These are phyloP conservation scores for Aphanoascus verrucosus DNA, from an alignment of 2,329 filamentous ascomycete genomes.

Conservation along the genomic window DNA sequence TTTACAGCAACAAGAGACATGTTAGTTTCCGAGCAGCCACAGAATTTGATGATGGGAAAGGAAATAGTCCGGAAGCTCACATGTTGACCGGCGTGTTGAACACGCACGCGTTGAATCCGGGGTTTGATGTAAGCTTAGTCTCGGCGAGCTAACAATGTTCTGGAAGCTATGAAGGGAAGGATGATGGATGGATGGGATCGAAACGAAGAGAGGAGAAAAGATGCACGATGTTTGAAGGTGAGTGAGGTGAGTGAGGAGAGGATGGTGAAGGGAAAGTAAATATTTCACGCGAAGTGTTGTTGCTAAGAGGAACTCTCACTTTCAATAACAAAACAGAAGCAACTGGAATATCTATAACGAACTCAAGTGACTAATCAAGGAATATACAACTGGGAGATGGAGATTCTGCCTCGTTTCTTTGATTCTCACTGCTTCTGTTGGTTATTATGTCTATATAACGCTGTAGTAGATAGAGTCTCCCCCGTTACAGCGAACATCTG, in stretches of 20 bases:
- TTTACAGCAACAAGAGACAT: conserved; percentile 27
- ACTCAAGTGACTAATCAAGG: background rate
- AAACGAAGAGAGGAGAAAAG: background rate
- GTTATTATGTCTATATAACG: background rate
- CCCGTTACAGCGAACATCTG: too few relatives aligned
- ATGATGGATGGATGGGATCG: background rate
- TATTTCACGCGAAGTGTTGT: background rate
- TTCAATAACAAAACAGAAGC: background rate
- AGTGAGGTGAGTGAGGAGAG: background rate
- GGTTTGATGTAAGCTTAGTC: background rate
- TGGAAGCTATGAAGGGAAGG: background rate
- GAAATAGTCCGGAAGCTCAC: background rate
- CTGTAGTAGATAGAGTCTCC: too few relatives aligned
- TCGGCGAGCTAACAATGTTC: conserved; percentile 4
- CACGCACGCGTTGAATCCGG: background rate
- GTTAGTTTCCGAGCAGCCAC: background rate
- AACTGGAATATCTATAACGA: background rate
- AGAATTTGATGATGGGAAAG: background rate
- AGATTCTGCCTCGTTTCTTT: background rate
- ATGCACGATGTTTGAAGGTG: background rate
- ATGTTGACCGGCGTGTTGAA: background rate
- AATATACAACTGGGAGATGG: background rate
- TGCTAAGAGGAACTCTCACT: background rate
- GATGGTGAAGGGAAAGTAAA: background rate
- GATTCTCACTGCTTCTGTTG: background rate